Evolutionary conservation across 345 rosid species (phyloP).

Genomic region (Camelina laxa): DNA sequence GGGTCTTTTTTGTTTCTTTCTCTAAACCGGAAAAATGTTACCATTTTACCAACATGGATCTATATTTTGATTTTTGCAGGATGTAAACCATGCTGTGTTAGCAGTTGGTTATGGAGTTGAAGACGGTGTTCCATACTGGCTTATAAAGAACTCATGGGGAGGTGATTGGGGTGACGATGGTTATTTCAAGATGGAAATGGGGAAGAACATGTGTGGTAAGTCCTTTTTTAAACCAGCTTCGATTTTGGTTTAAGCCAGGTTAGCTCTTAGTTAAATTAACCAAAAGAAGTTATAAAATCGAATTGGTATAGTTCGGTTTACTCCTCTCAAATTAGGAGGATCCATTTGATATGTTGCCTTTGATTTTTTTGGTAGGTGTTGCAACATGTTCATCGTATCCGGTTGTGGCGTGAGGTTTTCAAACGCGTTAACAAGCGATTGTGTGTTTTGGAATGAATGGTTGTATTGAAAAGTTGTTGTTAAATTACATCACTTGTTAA

Average conservation of each 20-base stretch:
- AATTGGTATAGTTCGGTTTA: conserved; percentile 6
- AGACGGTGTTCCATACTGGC: conserved; percentile 75
- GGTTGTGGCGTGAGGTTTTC: conserved; percentile 15
- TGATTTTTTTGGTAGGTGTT: conserved; percentile 31
- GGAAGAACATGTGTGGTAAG: conserved; percentile 97
- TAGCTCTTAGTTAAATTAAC: neutral
- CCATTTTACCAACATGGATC: neutral
- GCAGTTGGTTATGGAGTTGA: conserved; percentile 92
- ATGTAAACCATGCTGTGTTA: conserved; percentile 92
- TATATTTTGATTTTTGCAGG: conserved; percentile 46
- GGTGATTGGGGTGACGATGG: conserved; percentile 72
- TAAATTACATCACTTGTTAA: neutral
- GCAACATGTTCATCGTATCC: conserved; percentile 44
- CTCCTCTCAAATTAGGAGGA: neutral
- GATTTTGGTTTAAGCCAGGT: neutral
- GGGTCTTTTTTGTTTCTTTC: neutral
- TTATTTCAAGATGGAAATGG: conserved; percentile 88
- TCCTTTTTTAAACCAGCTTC: neutral
- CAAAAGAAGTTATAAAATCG: neutral
- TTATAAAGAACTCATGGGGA: conserved; percentile 94
- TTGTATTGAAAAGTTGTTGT: neutral
- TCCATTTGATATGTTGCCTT: neutral
- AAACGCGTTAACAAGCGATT: neutral
- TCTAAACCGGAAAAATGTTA: neutral
- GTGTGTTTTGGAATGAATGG: conserved; percentile 6